These are phyloP conservation scores for Pyrenopolyporus hunteri DNA, from an alignment of 495 filamentous ascomycete genomes.

Conservation along the genomic window DNA sequence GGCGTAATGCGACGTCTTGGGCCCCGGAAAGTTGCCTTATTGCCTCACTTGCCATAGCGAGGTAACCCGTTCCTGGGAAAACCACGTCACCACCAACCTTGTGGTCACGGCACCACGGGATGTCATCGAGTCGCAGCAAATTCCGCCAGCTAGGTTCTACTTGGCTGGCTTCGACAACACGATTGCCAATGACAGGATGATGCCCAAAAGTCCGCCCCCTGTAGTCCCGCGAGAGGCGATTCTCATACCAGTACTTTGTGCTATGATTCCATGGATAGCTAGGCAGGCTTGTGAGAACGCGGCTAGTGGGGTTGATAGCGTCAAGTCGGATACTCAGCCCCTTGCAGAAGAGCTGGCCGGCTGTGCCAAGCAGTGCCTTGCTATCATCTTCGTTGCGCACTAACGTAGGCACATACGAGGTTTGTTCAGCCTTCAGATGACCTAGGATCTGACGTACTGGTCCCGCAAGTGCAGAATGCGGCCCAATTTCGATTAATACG, in stretches of 20 bases:
- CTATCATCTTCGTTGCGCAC: slow-evolving; percentile 15
- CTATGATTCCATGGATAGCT: slow-evolving; percentile 58
- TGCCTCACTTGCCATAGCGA: not conserved
- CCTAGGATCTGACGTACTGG: slow-evolving; percentile 40
- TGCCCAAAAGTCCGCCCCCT: slow-evolving; percentile 52
- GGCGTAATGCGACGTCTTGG: not conserved
- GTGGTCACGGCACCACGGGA: not conserved
- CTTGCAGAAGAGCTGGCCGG: slow-evolving; percentile 37
- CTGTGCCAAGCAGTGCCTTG: slow-evolving; percentile 43
- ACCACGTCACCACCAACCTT: not conserved
- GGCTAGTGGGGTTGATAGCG: not conserved
- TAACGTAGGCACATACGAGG: slow-evolving; percentile 37
- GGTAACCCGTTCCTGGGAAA: not conserved
- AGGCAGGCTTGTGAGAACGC: slow-evolving; percentile 49
- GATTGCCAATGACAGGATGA: no score
- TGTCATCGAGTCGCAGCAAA: not conserved
- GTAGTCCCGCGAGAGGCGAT: slow-evolving; percentile 44
- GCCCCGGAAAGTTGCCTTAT: not conserved
- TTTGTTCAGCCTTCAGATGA: slow-evolving; percentile 6
- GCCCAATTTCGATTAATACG: slow-evolving; percentile 57
- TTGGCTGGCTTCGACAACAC: not conserved
- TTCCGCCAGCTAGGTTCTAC: not conserved
- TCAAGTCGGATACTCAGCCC: slow-evolving; percentile 19
- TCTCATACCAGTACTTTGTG: slow-evolving; percentile 50
- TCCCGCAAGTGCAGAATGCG: slow-evolving; percentile 58